Conservation (phyloP, 1,284 basidiomycete genomes). For the Malassezia globosa region DNA sequence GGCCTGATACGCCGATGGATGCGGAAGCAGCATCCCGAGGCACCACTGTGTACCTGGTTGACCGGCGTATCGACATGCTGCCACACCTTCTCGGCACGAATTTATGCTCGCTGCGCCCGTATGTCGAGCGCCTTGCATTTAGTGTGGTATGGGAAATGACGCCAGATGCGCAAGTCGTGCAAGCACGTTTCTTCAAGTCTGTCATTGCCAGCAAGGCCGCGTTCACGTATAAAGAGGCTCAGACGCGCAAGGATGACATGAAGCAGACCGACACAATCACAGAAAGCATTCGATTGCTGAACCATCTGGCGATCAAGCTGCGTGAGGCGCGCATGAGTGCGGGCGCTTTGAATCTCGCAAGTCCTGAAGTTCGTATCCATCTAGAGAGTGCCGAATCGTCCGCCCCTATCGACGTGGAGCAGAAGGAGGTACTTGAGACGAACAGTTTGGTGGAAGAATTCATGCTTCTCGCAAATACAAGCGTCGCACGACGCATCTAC, state of each 20-base stretch:
- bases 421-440: constrained; percentile 83
- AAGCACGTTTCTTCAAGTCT: constrained; percentile 83
- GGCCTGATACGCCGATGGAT: constrained; percentile 90
- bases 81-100: constrained; percentile 89
- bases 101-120: constrained; percentile 80
- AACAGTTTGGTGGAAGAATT: constrained; percentile 98
- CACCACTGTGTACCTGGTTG: constrained; percentile 95
- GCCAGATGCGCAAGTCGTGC: constrained; percentile 64
- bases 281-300: constrained; percentile 75
- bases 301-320: constrained; percentile 73
- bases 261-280: constrained; percentile 72
- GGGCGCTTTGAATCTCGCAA: constrained; percentile 90
- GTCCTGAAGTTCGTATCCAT: constrained; percentile 90
- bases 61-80: constrained; percentile 98
- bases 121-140: constrained; percentile 89
- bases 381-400: constrained; percentile 81
- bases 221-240: constrained; percentile 95
- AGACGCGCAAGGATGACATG: constrained; percentile 79
- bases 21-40: constrained; percentile 85
- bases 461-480: constrained; percentile 95
- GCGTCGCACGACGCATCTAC: constrained; percentile 81
- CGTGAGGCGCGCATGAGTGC: constrained; percentile 78
- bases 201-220: constrained; percentile 94
- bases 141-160: constrained; percentile 80
- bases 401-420: constrained; percentile 93